Evolutionary conservation across 352 stramenopile species (phyloP).

Genomic region (Globisporangium barbulae): DNA sequence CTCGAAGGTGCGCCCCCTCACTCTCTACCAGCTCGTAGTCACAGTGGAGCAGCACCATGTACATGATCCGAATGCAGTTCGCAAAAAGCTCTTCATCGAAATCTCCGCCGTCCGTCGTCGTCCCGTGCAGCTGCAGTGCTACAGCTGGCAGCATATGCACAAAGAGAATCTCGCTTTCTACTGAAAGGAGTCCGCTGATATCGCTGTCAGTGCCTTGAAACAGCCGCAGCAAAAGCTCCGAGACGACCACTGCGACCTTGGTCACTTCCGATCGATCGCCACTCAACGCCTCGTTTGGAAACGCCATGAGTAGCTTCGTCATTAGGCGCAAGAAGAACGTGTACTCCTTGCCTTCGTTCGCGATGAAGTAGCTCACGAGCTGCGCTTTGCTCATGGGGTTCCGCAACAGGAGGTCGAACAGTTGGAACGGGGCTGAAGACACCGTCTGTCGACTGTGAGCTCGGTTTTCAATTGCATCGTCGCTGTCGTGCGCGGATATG

Average conservation of each 20-base stretch:
- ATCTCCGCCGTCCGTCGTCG: constrained; percentile 2
- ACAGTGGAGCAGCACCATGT: constrained; percentile 48
- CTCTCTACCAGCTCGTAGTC: constrained; percentile 23
- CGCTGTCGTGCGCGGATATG: constrained; percentile 32
- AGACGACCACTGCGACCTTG: constrained; percentile 36
- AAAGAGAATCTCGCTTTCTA: constrained; percentile 45
- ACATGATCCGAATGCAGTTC: constrained; percentile 54
- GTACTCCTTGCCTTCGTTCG: constrained; percentile 58
- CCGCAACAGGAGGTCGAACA: constrained; percentile 43
- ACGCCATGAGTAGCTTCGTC: constrained; percentile 53
- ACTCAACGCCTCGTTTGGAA: constrained; percentile 36
- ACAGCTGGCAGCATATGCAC: constrained; percentile 50
- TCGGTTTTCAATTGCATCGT: constrained; percentile 23
- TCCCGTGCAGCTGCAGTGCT: constrained; percentile 23
- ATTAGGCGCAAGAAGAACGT: constrained; percentile 69
- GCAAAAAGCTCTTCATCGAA: constrained; percentile 25
- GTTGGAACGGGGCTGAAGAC: constrained; percentile 43
- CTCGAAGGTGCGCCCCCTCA: constrained; percentile 22
- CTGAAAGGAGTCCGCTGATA: constrained; percentile 32
- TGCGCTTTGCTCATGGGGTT: constrained; percentile 50
- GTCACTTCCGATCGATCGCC: constrained; percentile 15
- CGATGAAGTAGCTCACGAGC: constrained; percentile 52
- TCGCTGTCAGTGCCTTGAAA: constrained; percentile 43
- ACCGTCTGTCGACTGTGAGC: constrained; percentile 24
- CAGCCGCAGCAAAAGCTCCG: constrained; percentile 38